Evolutionary conservation across 768 basidiomycete genomes (phyloP).

Genomic region (Dictyophora rubrovolvata): DNA sequence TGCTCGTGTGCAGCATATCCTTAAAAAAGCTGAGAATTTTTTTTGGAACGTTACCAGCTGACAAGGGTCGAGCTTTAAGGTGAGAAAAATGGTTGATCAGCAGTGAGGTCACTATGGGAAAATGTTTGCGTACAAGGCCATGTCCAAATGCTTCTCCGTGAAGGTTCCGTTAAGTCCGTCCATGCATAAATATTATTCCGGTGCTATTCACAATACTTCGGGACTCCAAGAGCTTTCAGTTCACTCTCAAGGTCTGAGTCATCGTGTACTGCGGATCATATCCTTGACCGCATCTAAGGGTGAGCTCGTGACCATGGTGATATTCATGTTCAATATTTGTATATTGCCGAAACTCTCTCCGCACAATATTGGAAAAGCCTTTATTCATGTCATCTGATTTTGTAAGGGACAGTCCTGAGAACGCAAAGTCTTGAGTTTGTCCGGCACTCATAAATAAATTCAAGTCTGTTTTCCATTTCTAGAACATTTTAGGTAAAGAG

Average conservation of each 20-base stretch:
- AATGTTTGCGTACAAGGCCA: neutral
- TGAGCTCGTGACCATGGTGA: too few species aligned
- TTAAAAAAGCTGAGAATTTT: neutral
- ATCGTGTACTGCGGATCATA: neutral
- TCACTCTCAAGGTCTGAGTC: neutral
- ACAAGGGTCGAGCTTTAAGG: neutral
- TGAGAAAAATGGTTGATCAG: neutral
- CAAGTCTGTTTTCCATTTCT: too few species aligned
- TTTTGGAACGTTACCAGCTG: neutral
- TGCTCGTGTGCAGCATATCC: too few species aligned
- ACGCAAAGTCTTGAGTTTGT: too few species aligned
- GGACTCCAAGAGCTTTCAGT: neutral
- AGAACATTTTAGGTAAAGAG: neutral
- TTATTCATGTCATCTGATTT: too few species aligned
- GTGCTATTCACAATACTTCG: neutral
- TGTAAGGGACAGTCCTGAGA: too few species aligned
- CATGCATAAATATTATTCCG: neutral
- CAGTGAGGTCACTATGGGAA: neutral
- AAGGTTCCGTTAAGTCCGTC: neutral
- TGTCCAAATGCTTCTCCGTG: neutral
- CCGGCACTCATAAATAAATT: too few species aligned
- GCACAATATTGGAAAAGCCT: too few species aligned
- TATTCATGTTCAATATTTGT: too few species aligned
- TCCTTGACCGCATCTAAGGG: too few species aligned
- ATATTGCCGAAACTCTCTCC: too few species aligned